Evolutionary conservation across 805 yeast species (phyloP).

Genomic region (Ogataea pini): DNA sequence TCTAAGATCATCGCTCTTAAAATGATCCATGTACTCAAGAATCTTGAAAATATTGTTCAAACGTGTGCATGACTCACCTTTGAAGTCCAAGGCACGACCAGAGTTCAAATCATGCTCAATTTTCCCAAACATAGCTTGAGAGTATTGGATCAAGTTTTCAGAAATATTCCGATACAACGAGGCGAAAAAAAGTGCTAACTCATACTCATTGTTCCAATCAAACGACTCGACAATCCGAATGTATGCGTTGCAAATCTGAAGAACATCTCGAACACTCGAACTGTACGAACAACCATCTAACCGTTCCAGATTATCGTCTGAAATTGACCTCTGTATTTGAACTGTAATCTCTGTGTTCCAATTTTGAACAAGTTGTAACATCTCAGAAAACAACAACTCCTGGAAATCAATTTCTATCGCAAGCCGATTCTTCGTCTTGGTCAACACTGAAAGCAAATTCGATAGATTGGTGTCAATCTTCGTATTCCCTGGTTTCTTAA

Average conservation of each 20-base stretch:
- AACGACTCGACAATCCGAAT: constrained; percentile 57
- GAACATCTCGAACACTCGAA: constrained; percentile 29
- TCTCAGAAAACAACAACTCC: constrained; percentile 25
- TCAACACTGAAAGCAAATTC: constrained; percentile 12
- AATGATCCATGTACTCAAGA: constrained; percentile 19
- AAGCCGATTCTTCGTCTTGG: constrained; percentile 20
- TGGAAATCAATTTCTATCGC: constrained; percentile 29
- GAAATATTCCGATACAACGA: constrained; percentile 62
- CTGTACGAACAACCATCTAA: constrained; percentile 33
- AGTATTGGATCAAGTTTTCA: constrained; percentile 55
- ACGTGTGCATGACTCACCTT: constrained; percentile 32
- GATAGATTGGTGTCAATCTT: constrained; percentile 14
- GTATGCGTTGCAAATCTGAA: constrained; percentile 33
- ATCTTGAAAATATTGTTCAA: constrained; percentile 32
- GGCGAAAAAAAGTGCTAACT: constrained; percentile 63
- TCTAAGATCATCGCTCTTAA: constrained; percentile 15
- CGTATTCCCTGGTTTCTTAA: constrained; percentile 6
- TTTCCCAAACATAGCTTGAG: constrained; percentile 34
- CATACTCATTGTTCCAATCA: constrained; percentile 66
- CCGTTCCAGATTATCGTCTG: constrained; percentile 56
- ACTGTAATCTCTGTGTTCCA: constrained; percentile 29
- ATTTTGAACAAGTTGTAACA: constrained; percentile 23
- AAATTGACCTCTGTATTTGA: constrained; percentile 50
- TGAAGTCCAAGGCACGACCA: constrained; percentile 14
- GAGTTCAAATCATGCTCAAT: constrained; percentile 23